Evolutionary conservation across 1,284 basidiomycete genomes (phyloP), one percentile per base, ranked within the genome.

Genomic region (Ceratobasidium sp.): DNA sequence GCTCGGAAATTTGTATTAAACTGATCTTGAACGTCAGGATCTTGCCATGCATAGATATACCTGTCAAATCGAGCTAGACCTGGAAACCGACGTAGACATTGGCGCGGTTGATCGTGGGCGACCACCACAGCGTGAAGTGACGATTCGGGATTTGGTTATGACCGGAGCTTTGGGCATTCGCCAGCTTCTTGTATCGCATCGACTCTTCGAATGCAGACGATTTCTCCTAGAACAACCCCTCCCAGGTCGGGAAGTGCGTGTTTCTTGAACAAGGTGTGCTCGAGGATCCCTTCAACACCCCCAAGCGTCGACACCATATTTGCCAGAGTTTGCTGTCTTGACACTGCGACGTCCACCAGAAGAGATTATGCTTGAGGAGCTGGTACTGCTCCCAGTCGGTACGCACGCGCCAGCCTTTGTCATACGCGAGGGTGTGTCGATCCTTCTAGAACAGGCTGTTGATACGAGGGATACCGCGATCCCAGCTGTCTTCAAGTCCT

Each of bases 121-220:
- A 96, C 97, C 97, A 99, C 98, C 98, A 99, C 6, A 99, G 87
- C 2, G 96, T 99, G 86, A 99, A 99, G n/a, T 98, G 93, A 90
- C 98, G 96, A 82, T 99, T 99, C 8, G 98, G 98, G 81, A 99
- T 98, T 82, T 99, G 96, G 81, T 95, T 96, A 53, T 98, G 84
- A 92, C 96, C 96, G 51, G 95, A 98, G 61, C 95, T 91, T 85
- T 96, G 97, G 37, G 94, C 97, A 81, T 96, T 98, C 56, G 95
- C 98, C 71, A 98, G 86, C 82, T 96, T 96, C 86, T 96, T 97
- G 86, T 94, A 96, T 82, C 96, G 88, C 97, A 98, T 99, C 1
- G 94, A 96, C 83, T 98, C 96, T 81, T 96, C 94, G 84, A 97
- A 97, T 69, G 94, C 94, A 76, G 93, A 94, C 24, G 92, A 92